A percentile compares a stretch with the other conserved stretches of the same genome.
These are phyloP conservation scores for Graphium sp. DNA, from an alignment of 2,329 filamentous ascomycete genomes.

Conservation along the genomic window DNA sequence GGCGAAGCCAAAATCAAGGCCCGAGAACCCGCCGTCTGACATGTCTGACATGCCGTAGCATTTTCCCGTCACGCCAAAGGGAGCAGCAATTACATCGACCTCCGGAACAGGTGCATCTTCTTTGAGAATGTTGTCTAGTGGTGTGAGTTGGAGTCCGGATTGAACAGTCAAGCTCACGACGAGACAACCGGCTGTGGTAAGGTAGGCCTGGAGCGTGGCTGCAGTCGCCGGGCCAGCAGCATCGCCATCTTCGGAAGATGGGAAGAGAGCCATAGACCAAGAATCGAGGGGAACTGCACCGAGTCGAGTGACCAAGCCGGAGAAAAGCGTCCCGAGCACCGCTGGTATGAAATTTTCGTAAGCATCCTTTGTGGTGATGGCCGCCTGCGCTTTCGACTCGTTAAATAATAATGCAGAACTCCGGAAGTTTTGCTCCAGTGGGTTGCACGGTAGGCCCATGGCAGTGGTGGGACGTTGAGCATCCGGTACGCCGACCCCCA, in stretches of 20 bases:
- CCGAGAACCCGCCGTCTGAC: constrained; percentile 13
- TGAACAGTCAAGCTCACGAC: constrained; percentile 21
- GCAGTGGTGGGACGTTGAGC: no score
- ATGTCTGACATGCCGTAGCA: no score
- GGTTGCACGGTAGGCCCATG: constrained; percentile 4
- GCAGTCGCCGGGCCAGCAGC: constrained; percentile 7
- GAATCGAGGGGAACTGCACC: constrained; percentile 35
- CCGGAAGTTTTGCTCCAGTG: not conserved
- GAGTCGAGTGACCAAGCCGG: constrained; percentile 28
- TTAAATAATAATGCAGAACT: not conserved
- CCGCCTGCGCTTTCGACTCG: constrained; percentile 9
- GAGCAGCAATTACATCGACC: no score
- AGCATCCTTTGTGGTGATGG: constrained; percentile 21
- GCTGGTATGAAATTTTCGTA: constrained; percentile 38
- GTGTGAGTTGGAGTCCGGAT: no score
- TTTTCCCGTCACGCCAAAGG: no score
- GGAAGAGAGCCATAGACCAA: constrained; percentile 29
- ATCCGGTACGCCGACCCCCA: constrained; percentile 4
- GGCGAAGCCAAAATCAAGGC: constrained; percentile 18
- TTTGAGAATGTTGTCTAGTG: no score
- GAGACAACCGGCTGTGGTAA: constrained; percentile 37
- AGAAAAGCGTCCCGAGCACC: constrained; percentile 30
- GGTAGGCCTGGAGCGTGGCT: constrained; percentile 32
- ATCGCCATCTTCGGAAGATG: not conserved
- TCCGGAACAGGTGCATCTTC: no score